Evolutionary conservation across 768 basidiomycete species (phyloP).

Genomic region (Xerocomus spinulosus): DNA sequence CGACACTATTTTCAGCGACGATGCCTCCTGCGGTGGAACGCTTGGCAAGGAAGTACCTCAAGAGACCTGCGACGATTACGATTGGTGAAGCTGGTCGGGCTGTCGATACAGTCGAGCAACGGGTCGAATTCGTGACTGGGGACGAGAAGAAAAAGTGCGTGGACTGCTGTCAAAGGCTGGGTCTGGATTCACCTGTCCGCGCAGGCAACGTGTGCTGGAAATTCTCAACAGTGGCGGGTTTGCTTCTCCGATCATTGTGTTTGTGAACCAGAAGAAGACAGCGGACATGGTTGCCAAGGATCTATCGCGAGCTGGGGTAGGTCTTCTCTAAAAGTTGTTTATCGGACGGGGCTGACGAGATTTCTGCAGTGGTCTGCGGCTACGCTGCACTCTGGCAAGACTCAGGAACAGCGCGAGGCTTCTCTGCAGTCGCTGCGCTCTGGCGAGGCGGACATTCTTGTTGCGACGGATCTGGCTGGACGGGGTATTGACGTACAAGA

Average conservation of each 20-base stretch:
- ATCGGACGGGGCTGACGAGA: neutral
- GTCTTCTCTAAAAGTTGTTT: slow-evolving; percentile 29
- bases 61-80: slow-evolving; percentile 89
- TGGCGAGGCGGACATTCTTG: slow-evolving; percentile 83
- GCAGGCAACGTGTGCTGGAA: slow-evolving; percentile 79
- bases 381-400: slow-evolving; percentile 95
- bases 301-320: slow-evolving; percentile 78
- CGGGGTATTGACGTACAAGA: slow-evolving; percentile 99
- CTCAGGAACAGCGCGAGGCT: slow-evolving; percentile 94
- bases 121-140: slow-evolving; percentile 86
- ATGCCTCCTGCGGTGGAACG: slow-evolving; percentile 98
- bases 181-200: slow-evolving; percentile 7
- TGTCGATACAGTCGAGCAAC: slow-evolving; percentile 96
- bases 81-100: slow-evolving; percentile 98
- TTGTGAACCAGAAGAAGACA: slow-evolving; percentile 99
- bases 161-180: neutral
- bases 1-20: slow-evolving; percentile 95
- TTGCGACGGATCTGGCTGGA: slow-evolving; percentile 96
- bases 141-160: slow-evolving; percentile 96
- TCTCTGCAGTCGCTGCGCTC: slow-evolving; percentile 81
- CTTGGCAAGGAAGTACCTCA: slow-evolving; percentile 89
- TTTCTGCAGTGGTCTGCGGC: slow-evolving; percentile 74
- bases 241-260: slow-evolving; percentile 91
- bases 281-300: slow-evolving; percentile 98
- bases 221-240: slow-evolving; percentile 85